Evolutionary conservation across 2,329 filamentous ascomycete genomes (phyloP), one percentile per base, ranked within the genome.

Genomic region (Nakataea oryzae): DNA sequence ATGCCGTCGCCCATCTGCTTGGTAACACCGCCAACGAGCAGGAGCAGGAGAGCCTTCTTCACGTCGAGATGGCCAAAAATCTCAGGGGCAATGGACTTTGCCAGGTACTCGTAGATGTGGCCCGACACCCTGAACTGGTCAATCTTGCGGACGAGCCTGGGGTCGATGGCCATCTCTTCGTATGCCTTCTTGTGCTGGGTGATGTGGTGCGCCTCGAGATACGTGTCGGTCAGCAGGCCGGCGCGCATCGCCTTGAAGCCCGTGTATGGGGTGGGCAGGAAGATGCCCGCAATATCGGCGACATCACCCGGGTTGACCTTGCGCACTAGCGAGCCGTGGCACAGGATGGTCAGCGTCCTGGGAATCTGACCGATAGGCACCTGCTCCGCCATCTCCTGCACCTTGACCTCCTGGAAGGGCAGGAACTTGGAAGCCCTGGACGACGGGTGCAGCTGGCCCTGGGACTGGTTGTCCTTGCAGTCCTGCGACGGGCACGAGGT

Each of bases 301-400:
- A 97, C 87, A 74, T 99, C 95, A 66, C 95, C 95, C 2, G 95
- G 95, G 72, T 91, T 97, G 70, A 97, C 85, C 69, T 91, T 87
- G 63, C 95, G 84, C 32, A 93, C 91, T 14, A 96, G 81, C 64
- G 86, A 90, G 64, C 95, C 95, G 71, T 96, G 89, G 74, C 92
- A 96, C 69, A 96, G 85, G 27, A 99, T 79, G 0, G 93, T 97
- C 65, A 99, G 78, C 63, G 91, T 91, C 63, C 95, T 86, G 34
- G 95, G 95, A 69, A 99, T 99, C 73, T 99, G 95, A 60, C 95
- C 95, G 66, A 99, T 96, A 9, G 95, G 95, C 0, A 99, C 95
- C 74, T 99, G 95, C 73, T 99, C 95, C n/a, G 95, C 92, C 86
- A 97, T 91, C 73, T 99, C 95, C 75, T 99, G 95, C 62, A 99